These are phyloP conservation scores for Pulveroboletus sp. DNA, from an alignment of 768 basidiomycete genomes.

Conservation along the genomic window DNA sequence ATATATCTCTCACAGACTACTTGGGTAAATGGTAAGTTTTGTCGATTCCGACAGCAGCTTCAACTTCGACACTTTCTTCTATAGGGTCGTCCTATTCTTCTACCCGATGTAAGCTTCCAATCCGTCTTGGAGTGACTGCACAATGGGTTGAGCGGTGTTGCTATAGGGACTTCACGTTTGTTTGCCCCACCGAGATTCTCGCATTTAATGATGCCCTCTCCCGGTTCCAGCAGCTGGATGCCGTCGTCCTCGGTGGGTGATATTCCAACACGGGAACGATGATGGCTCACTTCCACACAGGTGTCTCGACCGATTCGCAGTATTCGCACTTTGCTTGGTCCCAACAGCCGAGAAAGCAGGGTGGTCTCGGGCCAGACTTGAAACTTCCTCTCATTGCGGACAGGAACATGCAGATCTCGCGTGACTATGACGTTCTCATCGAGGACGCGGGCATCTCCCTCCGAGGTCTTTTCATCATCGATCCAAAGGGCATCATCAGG, in stretches of 20 bases:
- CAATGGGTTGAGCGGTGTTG: neutral
- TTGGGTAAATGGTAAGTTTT: slow-evolving; percentile 70
- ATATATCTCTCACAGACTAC: slow-evolving; percentile 68
- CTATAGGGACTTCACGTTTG: slow-evolving; percentile 77
- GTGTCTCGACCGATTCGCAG: slow-evolving; percentile 85
- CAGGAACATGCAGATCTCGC: slow-evolving; percentile 70
- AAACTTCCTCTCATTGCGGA: slow-evolving; percentile 81
- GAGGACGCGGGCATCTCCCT: slow-evolving; percentile 87
- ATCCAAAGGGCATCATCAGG: slow-evolving; percentile 76
- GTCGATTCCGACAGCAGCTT: neutral
- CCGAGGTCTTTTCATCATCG: slow-evolving; percentile 83
- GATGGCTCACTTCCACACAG: slow-evolving; percentile 28
- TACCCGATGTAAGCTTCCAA: slow-evolving; percentile 76
- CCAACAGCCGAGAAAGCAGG: slow-evolving; percentile 72
- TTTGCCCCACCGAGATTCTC: slow-evolving; percentile 94
- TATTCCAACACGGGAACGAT: neutral
- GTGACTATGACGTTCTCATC: slow-evolving; percentile 83
- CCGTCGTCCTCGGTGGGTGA: slow-evolving; percentile 66
- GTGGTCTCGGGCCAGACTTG: slow-evolving; percentile 87
- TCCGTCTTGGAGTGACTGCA: neutral
- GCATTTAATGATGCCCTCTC: slow-evolving; percentile 88
- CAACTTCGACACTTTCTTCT: neutral
- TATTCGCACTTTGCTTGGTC: slow-evolving; percentile 88
- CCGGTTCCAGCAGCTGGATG: slow-evolving; percentile 67
- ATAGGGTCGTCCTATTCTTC: slow-evolving; percentile 89